These are phyloP conservation scores for Citrus glauca DNA, from an alignment of 345 rosid species.

Conservation along the genomic window DNA sequence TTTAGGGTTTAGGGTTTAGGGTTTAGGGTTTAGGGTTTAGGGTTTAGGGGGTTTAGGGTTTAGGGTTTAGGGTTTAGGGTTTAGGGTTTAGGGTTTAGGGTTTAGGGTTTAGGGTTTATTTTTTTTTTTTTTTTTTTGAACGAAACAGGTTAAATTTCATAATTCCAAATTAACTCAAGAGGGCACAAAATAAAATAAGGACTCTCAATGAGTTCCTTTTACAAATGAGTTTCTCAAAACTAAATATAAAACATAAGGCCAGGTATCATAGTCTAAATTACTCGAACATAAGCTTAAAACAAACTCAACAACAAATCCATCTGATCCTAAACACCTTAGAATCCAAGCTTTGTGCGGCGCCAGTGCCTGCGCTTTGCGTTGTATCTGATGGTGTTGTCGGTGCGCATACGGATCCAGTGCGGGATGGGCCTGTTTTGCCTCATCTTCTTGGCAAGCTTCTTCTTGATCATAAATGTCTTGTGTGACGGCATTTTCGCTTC, in stretches of 20 bases:
- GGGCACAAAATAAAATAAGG: neutral
- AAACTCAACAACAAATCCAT: neutral
- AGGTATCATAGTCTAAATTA: constrained; percentile 5
- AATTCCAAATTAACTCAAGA: neutral
- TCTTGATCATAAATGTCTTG: constrained; percentile 79
- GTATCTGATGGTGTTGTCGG: constrained; percentile 54
- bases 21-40: too few species aligned
- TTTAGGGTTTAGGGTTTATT: too few species aligned
- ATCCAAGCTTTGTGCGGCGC: constrained; percentile 71
- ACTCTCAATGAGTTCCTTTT: neutral
- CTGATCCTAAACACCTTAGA: constrained; percentile 28
- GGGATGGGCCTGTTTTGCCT: constrained; percentile 78
- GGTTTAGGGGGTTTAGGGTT: too few species aligned
- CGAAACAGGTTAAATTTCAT: neutral
- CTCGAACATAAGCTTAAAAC: neutral
- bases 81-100: too few species aligned
- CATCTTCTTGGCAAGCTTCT: constrained; percentile 81
- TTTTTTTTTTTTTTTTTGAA: too few species aligned
- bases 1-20: too few species aligned
- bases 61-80: too few species aligned
- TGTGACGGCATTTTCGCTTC: constrained; percentile 71
- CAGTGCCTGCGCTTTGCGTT: constrained; percentile 64
- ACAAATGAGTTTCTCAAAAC: neutral
- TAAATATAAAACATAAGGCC: constrained; percentile 1
- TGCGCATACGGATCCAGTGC: constrained; percentile 66